Evolutionary conservation across 257 asterid species (phyloP).

Genomic region (Scutellaria galericulata): DNA sequence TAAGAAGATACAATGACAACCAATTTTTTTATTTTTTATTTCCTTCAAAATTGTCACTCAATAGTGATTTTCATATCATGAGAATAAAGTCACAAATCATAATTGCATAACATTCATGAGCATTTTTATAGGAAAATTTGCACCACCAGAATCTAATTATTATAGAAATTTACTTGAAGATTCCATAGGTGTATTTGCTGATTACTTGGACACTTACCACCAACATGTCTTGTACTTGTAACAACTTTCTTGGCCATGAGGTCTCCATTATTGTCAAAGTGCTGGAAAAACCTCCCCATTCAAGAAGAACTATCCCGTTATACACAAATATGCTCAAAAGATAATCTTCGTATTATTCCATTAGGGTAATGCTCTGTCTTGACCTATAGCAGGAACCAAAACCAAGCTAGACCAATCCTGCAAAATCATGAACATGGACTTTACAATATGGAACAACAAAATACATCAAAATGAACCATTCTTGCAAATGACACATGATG

Average conservation of each 20-base stretch:
- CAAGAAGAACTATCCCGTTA: constrained; percentile 28
- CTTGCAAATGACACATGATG: background rate
- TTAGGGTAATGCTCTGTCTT: background rate
- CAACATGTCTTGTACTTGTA: constrained; percentile 43
- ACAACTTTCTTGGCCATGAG: constrained; percentile 57
- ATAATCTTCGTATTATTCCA: constrained; percentile 36
- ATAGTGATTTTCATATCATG: constrained; percentile 15
- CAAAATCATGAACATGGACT: constrained; percentile 22
- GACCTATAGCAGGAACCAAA: background rate
- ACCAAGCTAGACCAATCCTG: constrained; percentile 14
- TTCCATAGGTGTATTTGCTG: constrained; percentile 5
- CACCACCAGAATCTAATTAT: background rate
- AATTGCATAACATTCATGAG: background rate
- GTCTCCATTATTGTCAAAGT: constrained; percentile 38
- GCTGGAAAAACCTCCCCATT: constrained; percentile 51
- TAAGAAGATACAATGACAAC: constrained; percentile 4
- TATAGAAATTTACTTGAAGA: constrained; percentile 13
- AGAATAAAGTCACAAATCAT: background rate
- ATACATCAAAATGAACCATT: constrained; percentile 2
- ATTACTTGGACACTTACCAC: constrained; percentile 49
- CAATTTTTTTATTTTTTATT: background rate
- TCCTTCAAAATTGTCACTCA: background rate
- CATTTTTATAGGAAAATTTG: background rate
- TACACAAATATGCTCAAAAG: constrained; percentile 27
- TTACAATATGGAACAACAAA: background rate